Evolutionary conservation across 495 filamentous ascomycete genomes (phyloP).

Genomic region (Penicillium maclennaniae): DNA sequence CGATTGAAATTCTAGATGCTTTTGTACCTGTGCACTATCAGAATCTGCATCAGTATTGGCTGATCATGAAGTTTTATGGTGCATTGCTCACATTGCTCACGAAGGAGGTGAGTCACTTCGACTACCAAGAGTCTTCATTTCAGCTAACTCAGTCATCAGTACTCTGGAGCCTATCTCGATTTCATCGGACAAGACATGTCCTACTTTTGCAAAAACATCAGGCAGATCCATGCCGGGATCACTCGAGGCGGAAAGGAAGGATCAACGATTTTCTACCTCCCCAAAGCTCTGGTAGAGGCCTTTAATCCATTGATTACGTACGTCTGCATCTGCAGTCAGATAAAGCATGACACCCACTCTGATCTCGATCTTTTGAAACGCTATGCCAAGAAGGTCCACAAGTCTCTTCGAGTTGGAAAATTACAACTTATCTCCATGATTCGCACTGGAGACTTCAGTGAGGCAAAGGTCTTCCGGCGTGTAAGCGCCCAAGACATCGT

Average conservation of each 20-base stretch:
- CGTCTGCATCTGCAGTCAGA: conserved; percentile 3
- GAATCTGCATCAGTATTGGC: conserved; percentile 1
- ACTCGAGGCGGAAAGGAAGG: neutral
- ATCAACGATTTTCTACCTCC: neutral
- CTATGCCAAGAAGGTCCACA: neutral
- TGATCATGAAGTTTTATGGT: conserved; percentile 11
- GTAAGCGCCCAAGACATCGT: conserved; percentile 3
- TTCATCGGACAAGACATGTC: neutral
- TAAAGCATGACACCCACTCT: neutral
- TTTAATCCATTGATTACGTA: conserved; percentile 2
- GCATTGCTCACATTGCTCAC: neutral
- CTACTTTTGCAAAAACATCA: neutral
- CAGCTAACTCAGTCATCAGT: neutral
- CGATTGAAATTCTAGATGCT: conserved; percentile 6
- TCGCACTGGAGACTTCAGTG: conserved; percentile 6
- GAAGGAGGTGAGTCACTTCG: neutral
- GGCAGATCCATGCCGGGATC: conserved; percentile 2
- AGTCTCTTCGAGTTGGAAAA: neutral
- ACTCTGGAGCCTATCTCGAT: neutral
- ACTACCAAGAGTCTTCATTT: neutral
- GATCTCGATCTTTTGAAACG: neutral
- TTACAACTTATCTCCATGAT: conserved; percentile 9
- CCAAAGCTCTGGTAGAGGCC: conserved; percentile 3
- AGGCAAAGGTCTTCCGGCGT: conserved; percentile 8
- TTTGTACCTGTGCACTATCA: conserved; percentile 9